A percentile compares a stretch with the other conserved stretches of the same genome.
Evolutionary conservation across 1,139 yeast genomes (phyloP).

Genomic region (Debaryomyces udenii): DNA sequence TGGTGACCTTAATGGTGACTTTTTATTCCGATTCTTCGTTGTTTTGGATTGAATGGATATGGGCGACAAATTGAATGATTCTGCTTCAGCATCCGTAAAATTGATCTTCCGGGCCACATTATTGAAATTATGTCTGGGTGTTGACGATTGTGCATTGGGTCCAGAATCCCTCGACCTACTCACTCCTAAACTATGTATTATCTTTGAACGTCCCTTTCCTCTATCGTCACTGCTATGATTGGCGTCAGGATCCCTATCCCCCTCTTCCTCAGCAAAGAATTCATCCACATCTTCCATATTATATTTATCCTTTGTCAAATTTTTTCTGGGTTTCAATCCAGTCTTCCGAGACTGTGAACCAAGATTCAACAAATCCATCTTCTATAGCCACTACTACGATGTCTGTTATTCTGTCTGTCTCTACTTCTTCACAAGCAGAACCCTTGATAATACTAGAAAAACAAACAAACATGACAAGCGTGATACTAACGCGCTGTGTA

Average conservation of each 20-base stretch:
- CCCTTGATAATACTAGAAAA: constrained; percentile 6
- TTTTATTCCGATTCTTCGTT: constrained; percentile 24
- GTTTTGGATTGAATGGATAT: constrained; percentile 26
- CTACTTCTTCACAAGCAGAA: background rate
- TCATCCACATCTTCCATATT: constrained; percentile 83
- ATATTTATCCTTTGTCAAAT: constrained; percentile 61
- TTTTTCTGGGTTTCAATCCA: constrained; percentile 54
- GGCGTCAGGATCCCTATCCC: constrained; percentile 18
- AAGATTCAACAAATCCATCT: constrained; percentile 53
- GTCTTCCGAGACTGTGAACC: constrained; percentile 64
- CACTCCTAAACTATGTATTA: background rate
- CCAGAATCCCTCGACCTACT: constrained; percentile 2
- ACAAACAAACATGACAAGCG: constrained; percentile 12
- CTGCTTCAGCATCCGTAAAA: constrained; percentile 43
- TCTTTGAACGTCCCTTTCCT: constrained; percentile 6
- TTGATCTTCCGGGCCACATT: constrained; percentile 40
- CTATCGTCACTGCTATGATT: constrained; percentile 11
- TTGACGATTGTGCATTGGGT: constrained; percentile 1
- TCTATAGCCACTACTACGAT: background rate
- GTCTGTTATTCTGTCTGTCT: background rate
- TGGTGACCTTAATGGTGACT: constrained; percentile 40
- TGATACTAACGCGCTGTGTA: constrained; percentile 16
- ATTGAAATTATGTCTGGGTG: constrained; percentile 14
- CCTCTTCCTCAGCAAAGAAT: constrained; percentile 60
- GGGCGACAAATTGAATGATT: constrained; percentile 37